Base-by-base conservation (phyloP, 495 filamentous ascomycete genomes). In the Penicillium nucicola region DNA sequence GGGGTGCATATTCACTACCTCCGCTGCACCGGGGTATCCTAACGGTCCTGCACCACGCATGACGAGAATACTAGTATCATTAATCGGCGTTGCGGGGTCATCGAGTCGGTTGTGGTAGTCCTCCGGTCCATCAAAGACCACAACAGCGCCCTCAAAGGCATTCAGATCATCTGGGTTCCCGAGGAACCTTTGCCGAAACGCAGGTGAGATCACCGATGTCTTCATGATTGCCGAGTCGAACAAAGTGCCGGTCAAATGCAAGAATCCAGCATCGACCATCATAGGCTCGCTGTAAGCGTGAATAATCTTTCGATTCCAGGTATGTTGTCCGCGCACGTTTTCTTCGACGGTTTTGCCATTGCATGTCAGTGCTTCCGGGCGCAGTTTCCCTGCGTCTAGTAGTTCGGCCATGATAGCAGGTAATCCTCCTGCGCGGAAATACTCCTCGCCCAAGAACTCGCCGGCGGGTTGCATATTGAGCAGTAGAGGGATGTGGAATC, bases 211-310 rank as follows among this genome's bases (percentile, higher is more conserved):
- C 15, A 79, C 77, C 30, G 70, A 78, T 3, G 75, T 81, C 51
- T 81, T 79, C 76, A 81, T 79, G 52, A 81, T 79, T 2, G 77
- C 77, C 0, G 75, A 78, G n/a, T 78, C 60, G 45, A 81, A 81
- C 2, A 81, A 53, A 14, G 60, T 78, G 12, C 78, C 76, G 38
- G 64, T 64, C 19, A 81, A 64, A 49, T 79, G 75, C 6, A 76
- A 42, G 44, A 81, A 79, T 1, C 76, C 77, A 8, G 77, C 78
- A 46, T 77, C 67, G 3, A 58, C 47, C 56, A 74, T 64, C 14
- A 81, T 54, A 0, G 77, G 76, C 8, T 77, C 60, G 18, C 61
- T 57, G 52, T 71, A 78, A 1, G 66, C 55, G 28, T 64, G 61
- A 52, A 80, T 79, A 7, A 72, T 66, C 5, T 60, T 55, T 6